Base-by-base conservation (phyloP, 306 rosid genomes). In the Malus sieversii region DNA sequence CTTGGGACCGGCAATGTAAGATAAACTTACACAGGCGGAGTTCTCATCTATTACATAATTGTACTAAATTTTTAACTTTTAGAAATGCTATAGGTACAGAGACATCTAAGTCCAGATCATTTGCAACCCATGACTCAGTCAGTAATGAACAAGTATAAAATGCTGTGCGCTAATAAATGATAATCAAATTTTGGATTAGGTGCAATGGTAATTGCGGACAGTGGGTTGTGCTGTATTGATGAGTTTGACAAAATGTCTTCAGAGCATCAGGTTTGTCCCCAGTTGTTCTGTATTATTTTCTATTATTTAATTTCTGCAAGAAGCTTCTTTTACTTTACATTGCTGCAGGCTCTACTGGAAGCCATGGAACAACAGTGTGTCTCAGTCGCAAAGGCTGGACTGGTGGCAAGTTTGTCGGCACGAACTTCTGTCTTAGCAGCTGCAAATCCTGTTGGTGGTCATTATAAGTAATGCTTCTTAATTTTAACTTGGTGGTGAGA, bases 331-430 rank as follows among this genome's bases (percentile, higher is more conserved):
- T 52, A 70, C 75, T 80, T 63, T 75, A 71, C 38, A 78, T 78
- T 70, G 58, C 63, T 71, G 66, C 88, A 89, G 97, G 92, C 96
- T 77, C 85, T 89, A 71, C 88, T 95, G 71, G 97, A 95, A 87
- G 98, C 97, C 76, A 95, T 92, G 97, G 98, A 95, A 87, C 97
- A 95, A 76, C 98, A 95, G 55, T 87, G 98, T 78, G 97, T 94
- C 68, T 94, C 98, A n/a, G 87, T 94, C 80, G 98, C 97, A 75
- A 95, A 95, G 83, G 97, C 98, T 4, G 98, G 97, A 66, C 79
- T 95, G 66, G 96, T 95, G 77, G 97, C 98, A 82, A 95, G 96
- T 90, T 89, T 95, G 80, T 95, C 96, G 58, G 95, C 97, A 57
- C 89, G 97, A 48, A 95, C 97, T 74, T 87, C 97, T 81, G 90